Percentiles rank a stretch among this genome's conserved stretches.
These are phyloP conservation scores for Fusarium mundagurra DNA, from an alignment of 2,329 filamentous ascomycete species.

Conservation along the genomic window DNA sequence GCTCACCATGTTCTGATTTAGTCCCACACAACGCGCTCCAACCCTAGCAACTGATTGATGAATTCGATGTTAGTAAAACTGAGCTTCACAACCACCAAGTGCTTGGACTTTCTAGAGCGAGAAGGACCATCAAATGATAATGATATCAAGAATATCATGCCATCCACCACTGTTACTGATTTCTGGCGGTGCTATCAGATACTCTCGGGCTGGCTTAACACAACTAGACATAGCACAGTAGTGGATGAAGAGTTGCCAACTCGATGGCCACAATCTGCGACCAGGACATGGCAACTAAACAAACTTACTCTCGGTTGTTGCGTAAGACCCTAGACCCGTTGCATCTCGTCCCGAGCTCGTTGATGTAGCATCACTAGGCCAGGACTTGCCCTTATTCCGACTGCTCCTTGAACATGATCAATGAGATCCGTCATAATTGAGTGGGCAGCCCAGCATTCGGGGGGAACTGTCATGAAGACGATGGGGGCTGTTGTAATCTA, in stretches of 20 bases:
- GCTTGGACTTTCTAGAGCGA: background rate
- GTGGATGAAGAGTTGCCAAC: slow-evolving; percentile 25
- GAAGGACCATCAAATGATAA: background rate
- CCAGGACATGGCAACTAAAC: slow-evolving; percentile 23
- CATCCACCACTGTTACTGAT: background rate
- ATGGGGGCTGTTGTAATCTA: background rate
- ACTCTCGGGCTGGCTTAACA: background rate
- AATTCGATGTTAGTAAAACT: background rate
- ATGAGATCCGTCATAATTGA: background rate
- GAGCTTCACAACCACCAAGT: background rate
- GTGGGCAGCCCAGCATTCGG: background rate
- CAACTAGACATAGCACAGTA: background rate
- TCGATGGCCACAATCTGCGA: slow-evolving; percentile 17
- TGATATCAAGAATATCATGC: background rate
- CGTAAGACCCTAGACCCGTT: slow-evolving; percentile 20
- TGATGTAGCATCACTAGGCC: slow-evolving; percentile 5
- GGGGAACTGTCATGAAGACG: background rate
- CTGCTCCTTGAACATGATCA: background rate
- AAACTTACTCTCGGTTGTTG: slow-evolving; percentile 18
- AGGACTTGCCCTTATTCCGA: background rate
- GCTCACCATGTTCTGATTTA: slow-evolving; percentile 8
- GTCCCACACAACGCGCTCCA: slow-evolving; percentile 4
- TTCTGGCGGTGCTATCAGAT: background rate
- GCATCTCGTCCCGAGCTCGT: slow-evolving; percentile 18
- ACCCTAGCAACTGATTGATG: background rate